Evolutionary conservation across 305 asterid species (phyloP), one percentile per base, ranked within the genome.

Genomic region (Andrographis paniculata): DNA sequence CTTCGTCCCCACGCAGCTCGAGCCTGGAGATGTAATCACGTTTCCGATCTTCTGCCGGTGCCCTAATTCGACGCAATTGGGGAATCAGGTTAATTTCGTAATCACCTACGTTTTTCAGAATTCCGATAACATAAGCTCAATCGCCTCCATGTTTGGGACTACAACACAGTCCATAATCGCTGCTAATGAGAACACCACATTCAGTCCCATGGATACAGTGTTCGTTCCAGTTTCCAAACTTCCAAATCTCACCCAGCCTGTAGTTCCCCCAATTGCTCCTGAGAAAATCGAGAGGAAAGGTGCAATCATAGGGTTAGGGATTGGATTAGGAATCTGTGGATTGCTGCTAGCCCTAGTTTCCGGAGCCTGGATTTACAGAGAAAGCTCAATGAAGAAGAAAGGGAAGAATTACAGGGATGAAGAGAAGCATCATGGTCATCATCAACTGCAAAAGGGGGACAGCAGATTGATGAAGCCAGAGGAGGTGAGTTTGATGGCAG

Each of bases 41-140:
- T 80, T 91, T 30, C 99, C 99, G 11, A 54, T 91, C 33, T 87
- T 87, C 65, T 91, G 99, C 51, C 72, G 58, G 65, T 91, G 99
- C 50, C 95, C 96, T 10, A 72, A 37, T 21, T 18, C 60, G 0
- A 58, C 74, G 15, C 75, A 67, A 59, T 6, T 55, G 59, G 67
- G 9, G 38, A 74, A 63, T 28, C 54, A 18, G 38, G 48, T 71
- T 30, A 74, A 63, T 46, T 75, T 53, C 48, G 82, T 87, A 6
- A 56, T 91, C 55, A 80, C 64, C 63, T 91, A 91, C 44, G 84
- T 81, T 30, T 70, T 72, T 19, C 99, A 75, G 45, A 82, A 78
- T 21, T 56, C 70, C 9, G 99, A 92, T 50, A 73, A 24, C 20
- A 28, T 81, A 20, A 47, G 50, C 28, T 19, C 73, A 0, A 52